Evolutionary conservation across 257 asterid genomes (phyloP).

Genomic region (Solanum arcanum): DNA sequence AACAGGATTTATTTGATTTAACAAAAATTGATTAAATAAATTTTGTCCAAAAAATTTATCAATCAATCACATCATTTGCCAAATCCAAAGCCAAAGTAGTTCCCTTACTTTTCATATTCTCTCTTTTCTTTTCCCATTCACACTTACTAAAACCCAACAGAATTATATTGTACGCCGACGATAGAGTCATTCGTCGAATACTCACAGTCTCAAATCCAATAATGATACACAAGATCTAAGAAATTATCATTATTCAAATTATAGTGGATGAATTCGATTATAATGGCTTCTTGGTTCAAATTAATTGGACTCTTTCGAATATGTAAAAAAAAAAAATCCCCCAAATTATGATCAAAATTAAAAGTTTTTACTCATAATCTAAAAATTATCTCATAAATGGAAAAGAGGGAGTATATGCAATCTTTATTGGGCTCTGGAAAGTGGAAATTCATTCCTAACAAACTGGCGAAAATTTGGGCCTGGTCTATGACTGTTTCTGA

Average conservation of each 20-base stretch:
- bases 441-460: background rate
- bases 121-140: no score
- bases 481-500: background rate
- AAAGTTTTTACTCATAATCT: background rate
- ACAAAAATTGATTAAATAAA: no score
- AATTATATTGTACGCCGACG: no score
- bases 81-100: no score
- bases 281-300: background rate
- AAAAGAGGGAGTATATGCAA: background rate
- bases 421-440: background rate
- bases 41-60: no score
- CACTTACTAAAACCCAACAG: no score
- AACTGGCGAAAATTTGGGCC: background rate
- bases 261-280: background rate
- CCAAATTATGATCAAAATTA: background rate
- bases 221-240: background rate
- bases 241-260: background rate
- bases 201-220: background rate
- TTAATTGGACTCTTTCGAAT: background rate
- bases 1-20: no score
- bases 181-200: background rate
- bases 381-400: background rate
- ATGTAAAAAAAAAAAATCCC: no score
- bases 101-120: no score
- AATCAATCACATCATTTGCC: no score